Base-by-base conservation (phyloP, 352 stramenopile genomes). In the Pythium grandisporangium region DNA sequence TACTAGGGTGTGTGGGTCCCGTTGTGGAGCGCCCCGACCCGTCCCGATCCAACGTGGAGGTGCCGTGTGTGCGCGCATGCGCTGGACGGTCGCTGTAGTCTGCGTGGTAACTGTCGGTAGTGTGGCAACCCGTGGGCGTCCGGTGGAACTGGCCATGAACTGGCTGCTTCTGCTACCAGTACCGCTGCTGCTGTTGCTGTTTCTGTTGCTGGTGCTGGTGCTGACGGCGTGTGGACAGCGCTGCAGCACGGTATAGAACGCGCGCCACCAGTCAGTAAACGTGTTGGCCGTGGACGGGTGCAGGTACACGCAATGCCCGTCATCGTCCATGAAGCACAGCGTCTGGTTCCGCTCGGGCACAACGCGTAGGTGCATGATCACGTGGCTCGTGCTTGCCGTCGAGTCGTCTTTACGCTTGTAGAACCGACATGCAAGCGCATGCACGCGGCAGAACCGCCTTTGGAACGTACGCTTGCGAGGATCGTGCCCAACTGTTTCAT, bases 321-420 rank as follows among this genome's bases (percentile, higher is more conserved):
- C 61, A 36, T 79, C 61, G 62, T 76, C 61, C 3, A 51, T 62
- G 14, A 79, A 49, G 6, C 46, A 30, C 30, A 79, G 69, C 29
- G 55, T 55, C 35, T 79, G 76, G 61, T 79, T 79, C 27, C 58
- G 51, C n/a, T 64, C 42, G 14, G 67, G 61, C 17, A 66, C 48
- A n/a, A 61, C 55, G 30, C 40, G 21, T 0, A 74, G 52, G 1
- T 55, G 54, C 27, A 76, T 70, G 26, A 79, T 55, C 11, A 79
- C 55, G 47, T 72, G 64, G 5, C 51, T 43, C 12, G 43, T 19
- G 17, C 37, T 23, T 0, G 30, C 33, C 22, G 40, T 44, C n/a
- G 48, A 45, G 13, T 22, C 43, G 34, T 30, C 23, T 29, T 67
- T 58, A 1, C 49, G 44, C n/a, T 41, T 37, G 55, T 71, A 76